Evolutionary conservation across 495 filamentous ascomycete genomes (phyloP).

Genomic region (Pyrenula aspistea): DNA sequence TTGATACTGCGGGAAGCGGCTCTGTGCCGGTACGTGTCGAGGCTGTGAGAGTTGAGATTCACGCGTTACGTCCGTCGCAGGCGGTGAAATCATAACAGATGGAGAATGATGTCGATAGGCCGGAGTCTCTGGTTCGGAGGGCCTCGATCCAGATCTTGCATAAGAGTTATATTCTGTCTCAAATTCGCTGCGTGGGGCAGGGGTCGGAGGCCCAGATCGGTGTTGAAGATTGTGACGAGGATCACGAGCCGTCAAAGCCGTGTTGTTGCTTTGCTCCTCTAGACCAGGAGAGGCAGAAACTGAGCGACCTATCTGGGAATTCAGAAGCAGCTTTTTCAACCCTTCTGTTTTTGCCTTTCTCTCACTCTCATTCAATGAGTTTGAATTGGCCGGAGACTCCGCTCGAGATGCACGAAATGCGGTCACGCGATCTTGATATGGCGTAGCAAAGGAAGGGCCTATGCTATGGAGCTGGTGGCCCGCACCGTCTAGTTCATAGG

Average conservation of each 20-base stretch:
- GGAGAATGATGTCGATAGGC: neutral
- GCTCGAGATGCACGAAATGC: conserved; percentile 28
- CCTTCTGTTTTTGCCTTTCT: conserved; percentile 31
- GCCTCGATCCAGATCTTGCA: neutral
- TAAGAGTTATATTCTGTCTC: neutral
- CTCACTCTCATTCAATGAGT: conserved; percentile 22
- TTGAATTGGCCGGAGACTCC: conserved; percentile 12
- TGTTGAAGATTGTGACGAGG: conserved; percentile 18
- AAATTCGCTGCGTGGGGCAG: conserved; percentile 11
- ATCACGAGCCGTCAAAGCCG: conserved; percentile 7
- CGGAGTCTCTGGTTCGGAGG: neutral
- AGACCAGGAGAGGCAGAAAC: conserved; percentile 15
- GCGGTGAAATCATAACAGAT: neutral
- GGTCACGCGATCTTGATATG: conserved; percentile 54
- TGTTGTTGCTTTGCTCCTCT: conserved; percentile 4
- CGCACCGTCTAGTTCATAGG: conserved; percentile 50
- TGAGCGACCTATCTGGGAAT: conserved; percentile 25
- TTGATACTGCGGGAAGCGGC: neutral
- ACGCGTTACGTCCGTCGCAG: neutral
- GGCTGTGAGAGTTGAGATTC: neutral
- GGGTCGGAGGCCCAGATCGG: conserved; percentile 24
- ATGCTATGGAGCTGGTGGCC: conserved; percentile 29
- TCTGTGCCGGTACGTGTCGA: neutral
- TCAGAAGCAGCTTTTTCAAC: conserved; percentile 34
- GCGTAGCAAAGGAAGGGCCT: conserved; percentile 54